Evolutionary conservation across 2,329 filamentous ascomycete species (phyloP), one percentile per base, ranked within the genome.

Genomic region (Colletotrichum nymphaeae): DNA sequence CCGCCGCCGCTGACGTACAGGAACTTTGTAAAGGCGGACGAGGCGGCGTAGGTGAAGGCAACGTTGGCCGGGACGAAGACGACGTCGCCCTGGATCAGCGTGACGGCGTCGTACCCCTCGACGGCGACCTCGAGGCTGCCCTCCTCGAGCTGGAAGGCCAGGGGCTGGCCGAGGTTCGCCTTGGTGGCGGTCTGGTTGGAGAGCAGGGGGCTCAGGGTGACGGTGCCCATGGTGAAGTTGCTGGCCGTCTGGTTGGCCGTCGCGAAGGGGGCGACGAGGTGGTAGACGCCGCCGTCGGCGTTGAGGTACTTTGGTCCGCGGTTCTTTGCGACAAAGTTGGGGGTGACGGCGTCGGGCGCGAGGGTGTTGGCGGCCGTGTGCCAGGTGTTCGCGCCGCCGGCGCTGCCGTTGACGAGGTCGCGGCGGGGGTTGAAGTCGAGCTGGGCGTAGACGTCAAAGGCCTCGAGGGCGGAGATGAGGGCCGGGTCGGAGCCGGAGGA

Each of bases 241-340:
- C 77, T 79, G 4, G 80, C 82, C 32, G 83, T 82, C 76, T 86
- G 82, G 19, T 76, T 73, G 5, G 79, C 76, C 2, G 84, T 84
- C 19, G 86, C 81, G 42, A 87, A 82, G 2, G 85, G 84, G 73
- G 84, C 81, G 2, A 87, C 77, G 67, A 87, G 80, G 75, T 85
- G 81, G 77, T 86, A 86, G 32, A 77, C 65, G 56, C 80, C 81
- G 22, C 77, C 76, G 59, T 79, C 76, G 24, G 77, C 77, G 75
- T 82, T 84, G 5, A 87, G 79, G 69, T 83, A 86, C 75, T 85
- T 86, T 11, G 84, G 84, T 0, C 86, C 85, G 69, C 84, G 85
- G 74, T 84, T 81, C 73, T 85, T 86, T 37, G 85, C 86, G 49
- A 86, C 73, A 73, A 84, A 86, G 75, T 83, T 85, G 1, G 85